phyloP scores from a whole-genome alignment of 768 basidiomycete genomes.

The Termitomyces sp. region DNA sequence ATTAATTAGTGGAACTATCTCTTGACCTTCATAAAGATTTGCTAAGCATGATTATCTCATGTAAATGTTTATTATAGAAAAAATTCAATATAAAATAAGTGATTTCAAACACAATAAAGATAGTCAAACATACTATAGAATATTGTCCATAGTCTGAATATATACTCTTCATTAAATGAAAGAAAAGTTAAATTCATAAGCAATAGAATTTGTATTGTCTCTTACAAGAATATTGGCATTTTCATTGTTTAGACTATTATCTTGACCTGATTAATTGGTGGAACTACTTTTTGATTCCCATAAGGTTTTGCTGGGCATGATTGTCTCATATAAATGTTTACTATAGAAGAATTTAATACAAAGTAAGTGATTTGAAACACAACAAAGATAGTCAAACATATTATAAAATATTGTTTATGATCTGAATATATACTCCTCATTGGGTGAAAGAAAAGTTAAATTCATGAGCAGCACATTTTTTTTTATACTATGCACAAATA shows the following conservation, averaged over 20 bases:
- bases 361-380: background rate
- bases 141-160: background rate
- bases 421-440: slow-evolving; percentile 5
- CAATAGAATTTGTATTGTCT: too few species aligned
- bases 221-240: too few species aligned
- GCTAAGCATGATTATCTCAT: background rate
- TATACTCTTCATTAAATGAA: slow-evolving; percentile 1
- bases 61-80: background rate
- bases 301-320: background rate
- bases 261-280: too few species aligned
- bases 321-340: background rate
- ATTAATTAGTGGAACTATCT: too few species aligned
- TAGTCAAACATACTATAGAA: too few species aligned
- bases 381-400: background rate
- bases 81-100: background rate
- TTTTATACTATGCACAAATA: slow-evolving; percentile 5
- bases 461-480: background rate
- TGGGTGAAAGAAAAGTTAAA: background rate
- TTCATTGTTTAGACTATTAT: too few species aligned
- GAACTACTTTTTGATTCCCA: background rate
- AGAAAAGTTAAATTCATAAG: background rate
- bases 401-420: background rate
- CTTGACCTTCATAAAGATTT: background rate
- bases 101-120: background rate
- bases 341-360: background rate